Percentiles rank a stretch among this genome's conserved stretches.
phyloP scores from a whole-genome alignment of 441 rosid species.

The Raphanus hybrid region DNA sequence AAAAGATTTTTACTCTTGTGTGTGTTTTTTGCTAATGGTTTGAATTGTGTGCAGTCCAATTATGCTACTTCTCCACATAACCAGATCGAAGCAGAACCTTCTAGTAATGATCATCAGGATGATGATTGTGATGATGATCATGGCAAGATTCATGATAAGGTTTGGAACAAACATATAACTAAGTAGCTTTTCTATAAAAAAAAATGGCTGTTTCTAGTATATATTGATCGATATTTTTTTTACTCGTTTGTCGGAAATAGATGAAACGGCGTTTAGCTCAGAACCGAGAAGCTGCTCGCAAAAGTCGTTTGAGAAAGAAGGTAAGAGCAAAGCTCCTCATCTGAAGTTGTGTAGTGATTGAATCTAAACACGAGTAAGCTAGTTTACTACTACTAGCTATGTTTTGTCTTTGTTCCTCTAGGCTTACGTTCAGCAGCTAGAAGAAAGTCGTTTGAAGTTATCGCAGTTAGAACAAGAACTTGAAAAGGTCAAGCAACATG shows the following conservation, averaged over 20 bases:
- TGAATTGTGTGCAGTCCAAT: conserved; percentile 59
- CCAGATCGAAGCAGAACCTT: conserved; percentile 31
- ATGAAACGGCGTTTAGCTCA: conserved; percentile 41
- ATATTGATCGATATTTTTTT: background rate
- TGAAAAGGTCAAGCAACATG: conserved; percentile 36
- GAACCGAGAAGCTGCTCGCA: conserved; percentile 45
- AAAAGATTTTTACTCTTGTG: background rate
- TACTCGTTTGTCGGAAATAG: conserved; percentile 12
- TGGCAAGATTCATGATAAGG: conserved; percentile 36
- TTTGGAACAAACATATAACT: background rate
- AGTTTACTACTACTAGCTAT: conserved; percentile 3
- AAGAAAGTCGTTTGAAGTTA: conserved; percentile 40
- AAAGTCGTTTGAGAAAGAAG: conserved; percentile 45
- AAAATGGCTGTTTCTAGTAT: background rate
- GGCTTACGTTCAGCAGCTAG: conserved; percentile 45
- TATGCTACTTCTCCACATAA: conserved; percentile 27
- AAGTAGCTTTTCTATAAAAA: background rate
- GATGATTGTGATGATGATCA: conserved; percentile 34
- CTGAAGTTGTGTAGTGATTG: background rate
- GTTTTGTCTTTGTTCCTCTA: conserved; percentile 5
- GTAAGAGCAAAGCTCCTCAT: background rate
- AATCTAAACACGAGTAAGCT: background rate
- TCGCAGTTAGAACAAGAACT: conserved; percentile 43
- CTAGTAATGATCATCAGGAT: conserved; percentile 38
- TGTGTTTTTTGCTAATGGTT: conserved; percentile 40